Base-by-base conservation (phyloP, 2,329 filamentous ascomycete genomes). In the Oidium heveae region DNA sequence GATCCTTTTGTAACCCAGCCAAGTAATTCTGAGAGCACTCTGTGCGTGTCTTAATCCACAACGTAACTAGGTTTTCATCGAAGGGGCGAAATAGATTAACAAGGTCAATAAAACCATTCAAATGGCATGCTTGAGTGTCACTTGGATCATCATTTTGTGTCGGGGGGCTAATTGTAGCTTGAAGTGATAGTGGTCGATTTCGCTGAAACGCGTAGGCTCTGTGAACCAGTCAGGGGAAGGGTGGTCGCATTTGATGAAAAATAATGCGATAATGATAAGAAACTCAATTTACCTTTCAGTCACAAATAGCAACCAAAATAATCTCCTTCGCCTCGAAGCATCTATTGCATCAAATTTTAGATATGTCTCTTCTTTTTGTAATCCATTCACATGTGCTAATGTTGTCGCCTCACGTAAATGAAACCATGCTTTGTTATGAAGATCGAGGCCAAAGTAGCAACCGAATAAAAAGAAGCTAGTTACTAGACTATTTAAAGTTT, bases 381-480 rank as follows among this genome's bases (percentile, higher is more conserved):
- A 75, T 54, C 72, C 72, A 32, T 71, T 66, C 61, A 81, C 74
- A 60, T 78, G 73, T 32, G 75, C 72, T 66, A 89, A 71, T 6
- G 84, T 87, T 1, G 79, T 81, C 6, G 82, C 82, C 66, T 91
- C 84, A 28, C 84, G 78, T 10, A 89, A 70, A 64, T 86, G 79
- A 63, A 80, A 87, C 84, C 84, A 89, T 1, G 83, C 84, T 65
- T 80, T 79, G 58, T 83, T 79, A 64, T 87, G 82, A 64, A 80
- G 72, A 58, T 86, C 82, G 50, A 85, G 69, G 39, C 77, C 80
- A 57, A 82, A 81, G 64, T 82, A 77, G 56, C 80, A 81, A 39
- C 76, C 81, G 61, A 85, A 87, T 28, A 89, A 65, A 65, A 89
- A 87, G 66, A 84, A 86, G 54, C 81, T 86, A n/a, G 82, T 86